These are phyloP conservation scores for Gaeumannomyces tritici DNA, from an alignment of 2,329 filamentous ascomycete genomes.

Conservation along the genomic window DNA sequence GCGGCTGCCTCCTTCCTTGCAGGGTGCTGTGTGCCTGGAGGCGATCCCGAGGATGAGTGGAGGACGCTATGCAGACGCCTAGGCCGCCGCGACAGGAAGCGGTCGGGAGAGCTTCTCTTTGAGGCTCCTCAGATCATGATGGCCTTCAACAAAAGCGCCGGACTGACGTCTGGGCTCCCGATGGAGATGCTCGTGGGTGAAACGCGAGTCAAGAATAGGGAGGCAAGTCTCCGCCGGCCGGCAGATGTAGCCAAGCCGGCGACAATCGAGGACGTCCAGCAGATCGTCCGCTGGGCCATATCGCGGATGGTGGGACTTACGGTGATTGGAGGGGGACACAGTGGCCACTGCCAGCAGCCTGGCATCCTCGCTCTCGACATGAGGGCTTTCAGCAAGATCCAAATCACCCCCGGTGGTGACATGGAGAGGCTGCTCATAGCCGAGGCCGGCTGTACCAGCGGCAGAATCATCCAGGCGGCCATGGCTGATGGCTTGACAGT, in stretches of 20 bases:
- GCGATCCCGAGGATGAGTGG: constrained; percentile 25
- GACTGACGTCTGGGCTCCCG: constrained; percentile 28
- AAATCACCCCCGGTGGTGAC: constrained; percentile 23
- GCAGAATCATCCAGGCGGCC: constrained; percentile 38
- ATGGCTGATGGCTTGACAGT: constrained; percentile 40
- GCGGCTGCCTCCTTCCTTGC: too few species aligned
- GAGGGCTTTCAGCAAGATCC: constrained; percentile 39
- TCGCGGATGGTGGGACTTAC: constrained; percentile 33
- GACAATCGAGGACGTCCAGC: constrained; percentile 36
- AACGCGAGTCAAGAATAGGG: constrained; percentile 36
- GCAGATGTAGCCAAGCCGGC: constrained; percentile 35
- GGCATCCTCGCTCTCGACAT: constrained; percentile 49
- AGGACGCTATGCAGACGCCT: constrained; percentile 40
- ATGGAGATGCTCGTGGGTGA: constrained; percentile 22
- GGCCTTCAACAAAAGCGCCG: constrained; percentile 37
- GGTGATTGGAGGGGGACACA: constrained; percentile 50
- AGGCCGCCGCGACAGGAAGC: constrained; percentile 24
- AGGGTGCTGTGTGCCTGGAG: too few species aligned
- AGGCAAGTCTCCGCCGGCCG: constrained; percentile 34
- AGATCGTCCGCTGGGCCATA: constrained; percentile 47
- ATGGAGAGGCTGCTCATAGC: constrained; percentile 31
- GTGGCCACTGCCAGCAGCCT: constrained; percentile 45
- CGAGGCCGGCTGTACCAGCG: constrained; percentile 44
- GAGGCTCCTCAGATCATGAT: constrained; percentile 38
- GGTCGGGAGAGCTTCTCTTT: constrained; percentile 34